phyloP scores from a whole-genome alignment of 495 filamentous ascomycete genomes.

The Halenospora varia region DNA sequence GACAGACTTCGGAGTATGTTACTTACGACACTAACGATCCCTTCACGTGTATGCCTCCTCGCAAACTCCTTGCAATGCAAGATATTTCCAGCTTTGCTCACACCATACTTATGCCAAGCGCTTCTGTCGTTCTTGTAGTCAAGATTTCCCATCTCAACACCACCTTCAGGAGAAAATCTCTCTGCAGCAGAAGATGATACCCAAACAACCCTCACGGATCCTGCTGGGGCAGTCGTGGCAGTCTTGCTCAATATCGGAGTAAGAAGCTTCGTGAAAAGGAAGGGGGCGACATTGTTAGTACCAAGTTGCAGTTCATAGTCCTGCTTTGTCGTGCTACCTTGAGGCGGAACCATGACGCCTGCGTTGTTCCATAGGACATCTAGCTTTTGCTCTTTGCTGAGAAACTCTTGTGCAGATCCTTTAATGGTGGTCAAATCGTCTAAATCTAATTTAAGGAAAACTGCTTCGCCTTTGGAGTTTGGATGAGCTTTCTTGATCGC shows the following conservation, averaged over 20 bases:
- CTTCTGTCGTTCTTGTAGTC: slow-evolving; percentile 16
- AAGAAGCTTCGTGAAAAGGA: slow-evolving; percentile 38
- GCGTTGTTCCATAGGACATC: slow-evolving; percentile 51
- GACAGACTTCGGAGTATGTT: too few relatives aligned
- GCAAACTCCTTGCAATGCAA: slow-evolving; percentile 31
- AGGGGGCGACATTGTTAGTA: slow-evolving; percentile 36
- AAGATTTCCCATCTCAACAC: slow-evolving; percentile 25
- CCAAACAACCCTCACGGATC: slow-evolving; percentile 42
- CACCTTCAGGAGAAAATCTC: slow-evolving; percentile 16
- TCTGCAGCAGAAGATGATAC: slow-evolving; percentile 29
- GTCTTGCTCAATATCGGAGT: slow-evolving; percentile 28
- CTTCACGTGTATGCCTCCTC: slow-evolving; percentile 20
- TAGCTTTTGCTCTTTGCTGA: slow-evolving; percentile 34
- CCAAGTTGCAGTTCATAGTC: slow-evolving; percentile 37
- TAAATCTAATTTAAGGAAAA: slow-evolving; percentile 42
- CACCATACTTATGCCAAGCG: slow-evolving; percentile 26
- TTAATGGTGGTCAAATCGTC: slow-evolving; percentile 47
- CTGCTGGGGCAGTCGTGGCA: slow-evolving; percentile 13
- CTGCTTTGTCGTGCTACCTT: slow-evolving; percentile 24
- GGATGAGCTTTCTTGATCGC: slow-evolving; percentile 33
- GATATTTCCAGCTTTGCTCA: slow-evolving; percentile 36
- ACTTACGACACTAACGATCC: slow-evolving; percentile 27
- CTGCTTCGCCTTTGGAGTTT: slow-evolving; percentile 26
- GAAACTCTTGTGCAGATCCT: slow-evolving; percentile 37
- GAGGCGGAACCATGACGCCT: slow-evolving; percentile 47